Conservation (phyloP, 805 yeast genomes). For the Wickerhamiella parazyma region DNA sequence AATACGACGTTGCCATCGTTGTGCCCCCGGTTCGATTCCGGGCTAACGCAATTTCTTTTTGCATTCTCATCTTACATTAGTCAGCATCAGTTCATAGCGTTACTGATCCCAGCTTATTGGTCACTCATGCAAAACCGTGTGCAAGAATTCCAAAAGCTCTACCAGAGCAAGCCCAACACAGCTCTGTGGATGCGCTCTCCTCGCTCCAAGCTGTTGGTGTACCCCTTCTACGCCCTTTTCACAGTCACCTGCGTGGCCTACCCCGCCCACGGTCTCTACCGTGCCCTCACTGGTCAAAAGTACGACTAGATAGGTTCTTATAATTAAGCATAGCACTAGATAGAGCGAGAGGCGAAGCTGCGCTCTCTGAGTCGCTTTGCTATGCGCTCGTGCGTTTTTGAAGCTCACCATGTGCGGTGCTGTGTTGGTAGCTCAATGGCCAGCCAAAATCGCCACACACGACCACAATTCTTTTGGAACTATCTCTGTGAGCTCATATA, state of each 20-base stretch:
- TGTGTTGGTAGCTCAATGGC: no score
- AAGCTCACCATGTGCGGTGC: no score
- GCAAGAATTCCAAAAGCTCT: constrained; percentile 26
- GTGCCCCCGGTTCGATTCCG: constrained; percentile 14
- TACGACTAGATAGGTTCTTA: constrained; percentile 14
- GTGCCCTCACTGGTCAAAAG: constrained; percentile 61
- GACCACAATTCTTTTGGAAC: no score
- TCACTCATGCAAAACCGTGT: constrained; percentile 14
- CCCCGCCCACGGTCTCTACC: constrained; percentile 55
- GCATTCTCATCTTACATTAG: background rate
- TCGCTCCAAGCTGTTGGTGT: constrained; percentile 54
- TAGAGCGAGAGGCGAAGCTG: no score
- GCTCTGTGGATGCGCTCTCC: constrained; percentile 37
- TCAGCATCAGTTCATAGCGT: background rate
- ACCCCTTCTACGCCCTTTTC: constrained; percentile 69
- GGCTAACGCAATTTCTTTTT: constrained; percentile 11
- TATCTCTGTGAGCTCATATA: background rate
- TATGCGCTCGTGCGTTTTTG: no score
- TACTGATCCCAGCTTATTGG: constrained; percentile 6
- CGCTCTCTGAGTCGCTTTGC: no score
- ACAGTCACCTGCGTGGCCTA: constrained; percentile 46
- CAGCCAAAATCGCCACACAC: no score
- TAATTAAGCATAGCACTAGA: background rate
- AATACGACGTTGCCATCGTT: constrained; percentile 12
- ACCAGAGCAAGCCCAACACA: constrained; percentile 25